These are phyloP conservation scores for Tausonia pullulans DNA, from an alignment of 1,284 basidiomycete species.

Conservation along the genomic window DNA sequence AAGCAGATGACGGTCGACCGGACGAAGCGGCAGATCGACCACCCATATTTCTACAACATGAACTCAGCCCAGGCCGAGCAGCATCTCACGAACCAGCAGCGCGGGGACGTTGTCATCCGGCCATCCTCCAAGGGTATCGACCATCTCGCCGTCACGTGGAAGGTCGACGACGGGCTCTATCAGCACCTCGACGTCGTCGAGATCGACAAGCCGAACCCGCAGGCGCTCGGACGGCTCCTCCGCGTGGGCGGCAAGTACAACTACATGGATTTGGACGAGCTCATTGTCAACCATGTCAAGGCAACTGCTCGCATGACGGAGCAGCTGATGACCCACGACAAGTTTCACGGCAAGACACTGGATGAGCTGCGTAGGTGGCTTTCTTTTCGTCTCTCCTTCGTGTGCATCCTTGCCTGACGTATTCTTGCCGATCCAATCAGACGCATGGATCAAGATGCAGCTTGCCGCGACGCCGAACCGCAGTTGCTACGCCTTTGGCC, in stretches of 20 bases:
- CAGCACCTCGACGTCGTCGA: constrained; percentile 97
- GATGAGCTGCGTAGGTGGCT: constrained; percentile 69
- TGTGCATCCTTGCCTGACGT: not conserved
- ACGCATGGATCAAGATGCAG: constrained; percentile 68
- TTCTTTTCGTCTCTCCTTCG: not conserved
- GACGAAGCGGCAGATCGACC: constrained; percentile 82
- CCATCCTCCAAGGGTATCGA: constrained; percentile 89
- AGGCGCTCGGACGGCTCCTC: constrained; percentile 58
- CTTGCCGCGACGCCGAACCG: constrained; percentile 48
- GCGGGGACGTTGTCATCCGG: constrained; percentile 89
- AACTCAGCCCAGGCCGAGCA: constrained; percentile 82
- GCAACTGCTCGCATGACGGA: constrained; percentile 89
- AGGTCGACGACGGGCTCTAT: constrained; percentile 91
- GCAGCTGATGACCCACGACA: constrained; percentile 90
- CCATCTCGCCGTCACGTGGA: constrained; percentile 98
- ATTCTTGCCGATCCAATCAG: constrained; percentile 36
- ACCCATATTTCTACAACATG: constrained; percentile 97
- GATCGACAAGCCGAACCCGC: constrained; percentile 53
- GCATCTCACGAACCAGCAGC: constrained; percentile 77
- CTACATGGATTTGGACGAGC: constrained; percentile 91
- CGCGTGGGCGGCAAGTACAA: constrained; percentile 64
- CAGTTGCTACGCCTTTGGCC: constrained; percentile 90
- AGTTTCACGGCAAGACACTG: constrained; percentile 80
- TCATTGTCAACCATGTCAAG: constrained; percentile 95
- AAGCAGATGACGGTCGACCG: constrained; percentile 27